Conservation (phyloP, 2,329 filamentous ascomycete species). For the Colletotrichum liriopes region DNA sequence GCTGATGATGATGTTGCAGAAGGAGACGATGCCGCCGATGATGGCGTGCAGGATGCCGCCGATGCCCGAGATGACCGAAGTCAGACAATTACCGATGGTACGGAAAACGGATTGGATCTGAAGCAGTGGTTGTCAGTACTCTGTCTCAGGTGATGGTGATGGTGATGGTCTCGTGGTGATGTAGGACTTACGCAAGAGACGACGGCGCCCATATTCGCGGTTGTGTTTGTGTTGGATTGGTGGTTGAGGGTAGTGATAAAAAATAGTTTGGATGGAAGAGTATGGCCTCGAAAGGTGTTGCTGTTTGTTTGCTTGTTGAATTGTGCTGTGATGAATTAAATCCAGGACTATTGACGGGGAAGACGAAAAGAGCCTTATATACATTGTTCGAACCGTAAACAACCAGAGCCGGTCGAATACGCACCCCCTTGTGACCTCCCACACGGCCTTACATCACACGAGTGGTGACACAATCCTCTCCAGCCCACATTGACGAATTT, state of each 20-base stretch:
- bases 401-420: conserved; percentile 17
- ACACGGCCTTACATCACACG: conserved; percentile 40
- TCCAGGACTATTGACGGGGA: rapidly evolving
- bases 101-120: conserved; percentile 73
- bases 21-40: conserved; percentile 75
- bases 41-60: conserved; percentile 76
- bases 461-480: conserved; percentile 33
- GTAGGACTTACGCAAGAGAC: conserved; percentile 81
- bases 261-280: conserved; percentile 6
- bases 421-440: conserved; percentile 14
- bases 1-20: conserved; percentile 77
- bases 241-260: conserved; percentile 33
- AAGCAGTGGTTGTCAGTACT: conserved; percentile 26
- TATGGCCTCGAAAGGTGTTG: neutral
- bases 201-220: conserved; percentile 81
- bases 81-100: conserved; percentile 77
- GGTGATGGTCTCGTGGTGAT: conserved; percentile 19
- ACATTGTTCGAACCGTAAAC: neutral
- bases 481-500: conserved; percentile 25
- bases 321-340: neutral
- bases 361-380: conserved; percentile 32
- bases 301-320: conserved; percentile 11
- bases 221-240: conserved; percentile 42
- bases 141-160: conserved; percentile 24
- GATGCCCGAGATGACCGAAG: conserved; percentile 78